Conservation (phyloP, 768 basidiomycete genomes). For the Leccinum barrowsii region DNA sequence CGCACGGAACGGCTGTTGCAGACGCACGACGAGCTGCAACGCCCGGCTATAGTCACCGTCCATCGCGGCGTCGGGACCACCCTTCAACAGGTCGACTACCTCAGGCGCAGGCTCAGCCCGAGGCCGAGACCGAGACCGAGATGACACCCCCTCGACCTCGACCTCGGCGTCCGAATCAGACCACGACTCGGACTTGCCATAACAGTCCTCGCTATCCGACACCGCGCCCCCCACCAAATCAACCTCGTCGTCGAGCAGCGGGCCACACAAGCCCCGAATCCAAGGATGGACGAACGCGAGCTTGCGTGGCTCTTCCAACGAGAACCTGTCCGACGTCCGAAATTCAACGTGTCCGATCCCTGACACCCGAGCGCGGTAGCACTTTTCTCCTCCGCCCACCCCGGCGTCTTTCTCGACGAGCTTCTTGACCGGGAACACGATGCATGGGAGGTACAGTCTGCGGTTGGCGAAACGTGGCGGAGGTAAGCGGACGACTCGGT, state of each 20-base stretch:
- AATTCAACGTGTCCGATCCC: constrained; percentile 6
- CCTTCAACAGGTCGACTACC: not conserved
- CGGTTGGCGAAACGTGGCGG: constrained; percentile 1
- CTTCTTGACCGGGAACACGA: constrained; percentile 4
- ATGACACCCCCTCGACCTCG: not conserved
- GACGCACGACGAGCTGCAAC: constrained; percentile 5
- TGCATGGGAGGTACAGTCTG: constrained; percentile 9
- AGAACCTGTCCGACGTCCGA: not conserved
- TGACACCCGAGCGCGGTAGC: constrained; percentile 3
- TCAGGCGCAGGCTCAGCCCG: not conserved
- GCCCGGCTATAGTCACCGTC: not conserved
- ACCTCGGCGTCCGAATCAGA: not conserved
- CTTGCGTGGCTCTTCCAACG: not conserved
- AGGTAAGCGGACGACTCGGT: not conserved
- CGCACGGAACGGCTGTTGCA: constrained; percentile 8
- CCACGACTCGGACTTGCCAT: not conserved
- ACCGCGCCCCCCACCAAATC: not conserved
- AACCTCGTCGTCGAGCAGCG: not conserved
- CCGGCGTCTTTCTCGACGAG: not conserved
- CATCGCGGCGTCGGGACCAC: too few relatives aligned
- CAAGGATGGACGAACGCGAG: constrained; percentile 12
- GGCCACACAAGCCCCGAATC: constrained; percentile 6
- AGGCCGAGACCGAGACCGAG: not conserved
- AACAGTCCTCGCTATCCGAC: not conserved
- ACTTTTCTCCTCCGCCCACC: not conserved